These are phyloP conservation scores for Termitomyces sp. DNA, from an alignment of 768 basidiomycete species.

Conservation along the genomic window DNA sequence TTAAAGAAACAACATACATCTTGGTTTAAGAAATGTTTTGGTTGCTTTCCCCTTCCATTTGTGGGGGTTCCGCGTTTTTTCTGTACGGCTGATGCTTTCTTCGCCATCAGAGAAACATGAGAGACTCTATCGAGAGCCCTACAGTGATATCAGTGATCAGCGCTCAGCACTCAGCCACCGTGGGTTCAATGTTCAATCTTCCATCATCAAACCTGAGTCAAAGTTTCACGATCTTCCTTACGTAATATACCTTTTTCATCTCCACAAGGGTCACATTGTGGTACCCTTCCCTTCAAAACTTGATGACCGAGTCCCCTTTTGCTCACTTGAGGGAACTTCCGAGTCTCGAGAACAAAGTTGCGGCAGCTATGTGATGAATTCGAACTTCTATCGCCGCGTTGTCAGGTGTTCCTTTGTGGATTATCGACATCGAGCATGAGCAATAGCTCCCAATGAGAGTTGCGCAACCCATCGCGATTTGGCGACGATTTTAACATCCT, in stretches of 20 bases:
- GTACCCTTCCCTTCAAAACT: not conserved
- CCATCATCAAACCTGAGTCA: too few relatives aligned
- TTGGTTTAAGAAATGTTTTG: conserved; percentile 10
- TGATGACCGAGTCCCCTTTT: not conserved
- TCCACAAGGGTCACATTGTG: not conserved
- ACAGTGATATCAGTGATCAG: not conserved
- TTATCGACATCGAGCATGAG: not conserved
- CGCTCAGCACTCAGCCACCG: not conserved
- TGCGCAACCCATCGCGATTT: not conserved
- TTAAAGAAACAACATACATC: not conserved
- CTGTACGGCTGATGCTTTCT: not conserved
- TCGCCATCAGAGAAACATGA: conserved; percentile 4
- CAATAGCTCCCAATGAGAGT: not conserved
- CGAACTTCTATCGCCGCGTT: not conserved
- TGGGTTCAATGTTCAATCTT: not conserved
- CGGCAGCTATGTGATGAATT: not conserved
- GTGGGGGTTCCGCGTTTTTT: not conserved
- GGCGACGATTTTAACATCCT: not conserved
- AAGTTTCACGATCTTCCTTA: not conserved
- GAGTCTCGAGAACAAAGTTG: not conserved
- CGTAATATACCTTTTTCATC: not conserved
- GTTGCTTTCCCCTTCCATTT: conserved; percentile 5
- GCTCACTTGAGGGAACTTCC: not conserved
- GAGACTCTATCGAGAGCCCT: not conserved
- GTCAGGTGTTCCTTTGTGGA: not conserved